A percentile compares a stretch with the other conserved stretches of the same genome.
phyloP scores from a whole-genome alignment of 2,329 filamentous ascomycete species.

The Colletotrichum falcatum region DNA sequence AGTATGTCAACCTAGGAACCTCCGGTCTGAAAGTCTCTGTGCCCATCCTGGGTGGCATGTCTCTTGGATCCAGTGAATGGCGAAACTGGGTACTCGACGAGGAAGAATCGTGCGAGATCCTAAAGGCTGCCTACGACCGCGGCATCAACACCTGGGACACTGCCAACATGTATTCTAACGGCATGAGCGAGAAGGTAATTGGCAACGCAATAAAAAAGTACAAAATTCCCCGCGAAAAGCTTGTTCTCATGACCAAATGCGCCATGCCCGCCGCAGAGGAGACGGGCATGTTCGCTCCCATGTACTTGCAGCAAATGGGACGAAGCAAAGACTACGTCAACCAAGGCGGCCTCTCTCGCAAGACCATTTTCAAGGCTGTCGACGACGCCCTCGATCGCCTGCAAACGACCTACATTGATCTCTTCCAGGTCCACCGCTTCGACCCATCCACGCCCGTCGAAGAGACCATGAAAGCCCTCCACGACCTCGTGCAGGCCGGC shows the following conservation, averaged over 20 bases:
- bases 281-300: conserved; percentile 44
- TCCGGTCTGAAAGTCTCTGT: conserved; percentile 37
- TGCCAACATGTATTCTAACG: conserved; percentile 71
- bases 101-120: conserved; percentile 29
- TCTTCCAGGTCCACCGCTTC: conserved; percentile 71
- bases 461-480: conserved; percentile 72
- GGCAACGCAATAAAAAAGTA: conserved; percentile 73
- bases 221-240: conserved; percentile 70
- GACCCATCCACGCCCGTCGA: conserved; percentile 64
- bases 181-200: conserved; percentile 72
- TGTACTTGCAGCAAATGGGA: neutral
- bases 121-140: conserved; percentile 40
- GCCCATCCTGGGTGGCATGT: conserved; percentile 39
- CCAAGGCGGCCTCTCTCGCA: conserved; percentile 43
- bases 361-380: conserved; percentile 52
- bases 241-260: conserved; percentile 73
- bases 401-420: conserved; percentile 61
- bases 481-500: conserved; percentile 68
- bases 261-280: conserved; percentile 46
- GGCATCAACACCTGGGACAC: conserved; percentile 53
- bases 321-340: conserved; percentile 53
- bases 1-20: conserved; percentile 54
- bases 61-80: conserved; percentile 39
- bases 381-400: conserved; percentile 56
- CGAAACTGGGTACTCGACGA: conserved; percentile 31